Base-by-base conservation (phyloP, 2,329 filamentous ascomycete genomes). In the Penicillium sp. region DNA sequence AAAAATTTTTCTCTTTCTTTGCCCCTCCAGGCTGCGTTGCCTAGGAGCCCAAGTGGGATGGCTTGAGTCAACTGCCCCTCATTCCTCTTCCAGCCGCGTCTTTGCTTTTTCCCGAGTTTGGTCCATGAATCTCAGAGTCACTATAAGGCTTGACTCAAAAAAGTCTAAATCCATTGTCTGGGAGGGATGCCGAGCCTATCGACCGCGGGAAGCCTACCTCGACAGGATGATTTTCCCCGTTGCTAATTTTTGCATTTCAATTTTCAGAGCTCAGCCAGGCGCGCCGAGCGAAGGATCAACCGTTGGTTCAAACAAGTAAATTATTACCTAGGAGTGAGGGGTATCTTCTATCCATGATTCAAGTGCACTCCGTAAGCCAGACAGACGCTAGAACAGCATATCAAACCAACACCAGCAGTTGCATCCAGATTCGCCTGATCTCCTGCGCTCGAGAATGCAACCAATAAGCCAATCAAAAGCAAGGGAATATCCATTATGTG, bases 381-480 rank as follows among this genome's bases (percentile, higher is more conserved):
- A 35, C 52, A 49, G 45, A 35, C 52, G 31, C 51, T 48, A 58
- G 30, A 54, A 54, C n/a, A 47, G 19, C 44, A 51, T 41, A 51
- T 48, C 26, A 58, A 47, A 48, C 19, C 41, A 58, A 62, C 48
- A 58, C 29, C 50, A 58, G 44, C 45, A 44, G 56, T 66, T 63
- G 48, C 60, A 45, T 58, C 59, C 59, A 51, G 41, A 51, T 62
- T 53, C 56, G 58, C 58, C 51, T 64, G 38, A 46, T 59, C 58
- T 57, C 53, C 31, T 60, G 50, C 53, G 53, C 48, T 56, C 57
- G 44, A 54, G 48, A 55, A 58, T 58, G 38, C 8, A 30, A 61
- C 13, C n/a, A 8, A 26, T 38, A n/a, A 38, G 9, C 38, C 41
- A 50, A 44, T 31, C 30, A 56, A 30, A 21, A 26, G 30, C n/a